Evolutionary conservation across 192 early-diverging fungal genomes (phyloP), one percentile per base, ranked within the genome.

Genomic region (Backusella westeae): DNA sequence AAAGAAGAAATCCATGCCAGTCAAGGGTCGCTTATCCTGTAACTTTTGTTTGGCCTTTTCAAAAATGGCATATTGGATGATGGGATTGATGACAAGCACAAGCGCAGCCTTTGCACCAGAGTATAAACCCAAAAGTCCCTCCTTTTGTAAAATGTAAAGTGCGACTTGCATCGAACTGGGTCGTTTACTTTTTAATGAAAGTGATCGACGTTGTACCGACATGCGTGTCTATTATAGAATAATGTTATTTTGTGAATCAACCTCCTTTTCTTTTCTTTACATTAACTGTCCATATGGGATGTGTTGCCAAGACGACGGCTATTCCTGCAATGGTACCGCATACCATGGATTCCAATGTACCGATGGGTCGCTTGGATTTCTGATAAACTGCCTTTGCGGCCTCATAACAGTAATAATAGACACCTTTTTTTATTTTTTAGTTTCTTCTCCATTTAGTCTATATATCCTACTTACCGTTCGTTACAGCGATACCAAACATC

Each of bases 201-300:
- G 26, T 29, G 44, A 77, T 83, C 74, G 73, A 87, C 90, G 12
- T 83, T 76, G 19, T 79, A 73, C 29, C 87, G 84, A 80, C 90
- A 72, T 34, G 7, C 72, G 72, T n/a, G 72, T 73, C 72, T 70
- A 41, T 44, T 9, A 39, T 39, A 21, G 6, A 9, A 63, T 26
- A 59, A 59, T 3, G 19, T 52, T 53, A 53, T 7, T 53, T n/a
- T 53, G 21, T 29, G 9, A 21, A 9, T 6, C 21, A 6, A 21
- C 3, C 0, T 0, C 10, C 29, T 63, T n/a, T 26, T 29, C 1
- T 4, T 15, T 59, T 26, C 1, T 84, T 82, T 87, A 93, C 90
- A 83, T 99, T 99, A 42, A 99, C 90, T 65, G 97, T 95, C 97
- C 97, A 99, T 75, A 99, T 96, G 9, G 97, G 97, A 86, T 99